A percentile compares a stretch with the other conserved stretches of the same genome.
phyloP scores from a whole-genome alignment of 1,139 yeast species.

The Suhomyces bokatorum region DNA sequence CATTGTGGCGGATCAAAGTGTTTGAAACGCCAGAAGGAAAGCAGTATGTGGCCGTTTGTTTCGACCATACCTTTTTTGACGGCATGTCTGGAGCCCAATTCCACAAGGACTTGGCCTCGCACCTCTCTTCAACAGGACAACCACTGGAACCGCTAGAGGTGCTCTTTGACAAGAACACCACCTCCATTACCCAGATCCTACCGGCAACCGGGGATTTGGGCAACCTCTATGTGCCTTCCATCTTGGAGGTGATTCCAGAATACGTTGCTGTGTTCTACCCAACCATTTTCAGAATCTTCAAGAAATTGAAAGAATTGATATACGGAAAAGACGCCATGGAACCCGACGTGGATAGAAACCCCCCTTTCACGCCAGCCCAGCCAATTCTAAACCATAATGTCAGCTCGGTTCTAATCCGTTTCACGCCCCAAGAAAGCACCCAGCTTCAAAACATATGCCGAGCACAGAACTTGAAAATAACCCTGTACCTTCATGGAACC shows the following conservation, averaged over 20 bases:
- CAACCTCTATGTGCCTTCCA: not conserved
- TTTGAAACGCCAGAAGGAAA: conserved; percentile 3
- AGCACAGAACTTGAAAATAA: conserved; percentile 11
- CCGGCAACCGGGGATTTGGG: not conserved
- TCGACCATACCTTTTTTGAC: conserved; percentile 18
- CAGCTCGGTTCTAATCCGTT: conserved; percentile 11
- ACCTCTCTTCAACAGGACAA: conserved; percentile 10
- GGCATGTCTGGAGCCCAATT: conserved; percentile 18
- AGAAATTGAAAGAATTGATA: not conserved
- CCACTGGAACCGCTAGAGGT: conserved; percentile 1
- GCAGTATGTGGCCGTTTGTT: conserved; percentile 13
- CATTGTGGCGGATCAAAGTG: conserved; percentile 34
- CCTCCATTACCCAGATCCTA: not conserved
- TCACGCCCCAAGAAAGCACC: conserved; percentile 9
- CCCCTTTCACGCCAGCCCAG: not conserved
- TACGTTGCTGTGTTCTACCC: not conserved
- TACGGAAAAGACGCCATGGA: conserved; percentile 1
- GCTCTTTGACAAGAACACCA: conserved; percentile 2
- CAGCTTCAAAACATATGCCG: conserved; percentile 10
- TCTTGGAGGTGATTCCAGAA: not conserved
- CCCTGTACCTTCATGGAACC: conserved; percentile 15
- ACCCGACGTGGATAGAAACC: not conserved
- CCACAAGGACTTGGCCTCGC: conserved; percentile 14
- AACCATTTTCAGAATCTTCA: not conserved
- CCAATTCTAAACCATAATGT: conserved; percentile 5